phyloP scores from a whole-genome alignment of 2,329 filamentous ascomycete species.

The Plectosphaerella cucumerina region DNA sequence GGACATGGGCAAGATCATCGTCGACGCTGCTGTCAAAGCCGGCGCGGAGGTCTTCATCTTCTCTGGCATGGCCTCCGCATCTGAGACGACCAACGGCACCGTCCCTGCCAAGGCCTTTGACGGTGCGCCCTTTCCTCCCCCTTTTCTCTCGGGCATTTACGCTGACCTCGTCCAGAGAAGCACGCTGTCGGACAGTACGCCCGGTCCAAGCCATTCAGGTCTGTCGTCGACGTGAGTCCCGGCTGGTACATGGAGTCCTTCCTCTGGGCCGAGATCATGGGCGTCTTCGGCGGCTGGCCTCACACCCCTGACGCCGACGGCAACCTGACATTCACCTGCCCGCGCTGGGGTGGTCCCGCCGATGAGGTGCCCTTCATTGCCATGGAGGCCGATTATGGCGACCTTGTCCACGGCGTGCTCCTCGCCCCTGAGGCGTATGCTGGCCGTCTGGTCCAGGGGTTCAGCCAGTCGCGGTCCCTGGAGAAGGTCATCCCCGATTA shows the following conservation, averaged over 20 bases:
- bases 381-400: conserved; percentile 37
- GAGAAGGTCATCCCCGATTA: conserved; percentile 25
- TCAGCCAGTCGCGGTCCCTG: conserved; percentile 27
- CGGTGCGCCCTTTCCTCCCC: conserved; percentile 16
- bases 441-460: conserved; percentile 28
- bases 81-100: conserved; percentile 25
- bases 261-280: conserved; percentile 21
- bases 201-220: conserved; percentile 25
- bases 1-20: conserved; percentile 27
- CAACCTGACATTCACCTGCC: conserved; percentile 27
- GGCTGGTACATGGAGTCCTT: conserved; percentile 38
- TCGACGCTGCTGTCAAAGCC: conserved; percentile 26
- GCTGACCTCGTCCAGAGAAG: conserved; percentile 24
- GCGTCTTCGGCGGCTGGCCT: conserved; percentile 30
- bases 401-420: conserved; percentile 40
- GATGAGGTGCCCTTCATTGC: conserved; percentile 32
- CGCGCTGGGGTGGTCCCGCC: conserved; percentile 31
- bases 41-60: conserved; percentile 30
- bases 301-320: conserved; percentile 27
- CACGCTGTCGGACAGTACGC: conserved; percentile 32
- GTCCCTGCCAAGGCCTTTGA: conserved; percentile 26
- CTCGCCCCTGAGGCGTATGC: conserved; percentile 32
- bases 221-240: conserved; percentile 27
- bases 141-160: background rate
- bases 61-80: conserved; percentile 27